A percentile compares a stretch with the other conserved stretches of the same genome.
phyloP scores from a whole-genome alignment of 202 grass and related monocot species.

The Miscanthus sacchariflorus region DNA sequence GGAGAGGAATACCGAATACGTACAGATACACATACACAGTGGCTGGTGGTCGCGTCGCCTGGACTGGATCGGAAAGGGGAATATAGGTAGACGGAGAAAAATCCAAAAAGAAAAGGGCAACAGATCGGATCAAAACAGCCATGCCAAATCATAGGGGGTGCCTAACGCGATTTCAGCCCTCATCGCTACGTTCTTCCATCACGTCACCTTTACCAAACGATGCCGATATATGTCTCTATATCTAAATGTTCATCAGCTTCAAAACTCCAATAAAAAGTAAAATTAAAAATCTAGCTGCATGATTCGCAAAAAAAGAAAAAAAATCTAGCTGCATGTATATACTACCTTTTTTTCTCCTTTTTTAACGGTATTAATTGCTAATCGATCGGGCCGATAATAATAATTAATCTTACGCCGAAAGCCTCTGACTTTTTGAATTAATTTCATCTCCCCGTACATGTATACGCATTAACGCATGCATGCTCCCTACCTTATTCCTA shows the following conservation, averaged over 20 bases:
- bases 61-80: slow-evolving; percentile 6
- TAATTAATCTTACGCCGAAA: neutral
- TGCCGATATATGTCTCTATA: neutral
- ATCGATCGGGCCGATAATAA: neutral
- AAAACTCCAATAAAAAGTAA: neutral
- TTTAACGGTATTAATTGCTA: neutral
- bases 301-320: too few species aligned
- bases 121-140: slow-evolving; percentile 50
- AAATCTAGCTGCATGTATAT: neutral
- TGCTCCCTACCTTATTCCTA: too few species aligned
- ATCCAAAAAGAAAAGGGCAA: slow-evolving; percentile 45
- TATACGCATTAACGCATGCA: neutral
- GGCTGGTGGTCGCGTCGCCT: neutral
- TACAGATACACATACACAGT: neutral
- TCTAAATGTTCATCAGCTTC: neutral
- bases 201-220: slow-evolving; percentile 41
- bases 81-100: slow-evolving; percentile 39
- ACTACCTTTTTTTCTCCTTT: too few species aligned
- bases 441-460: neutral
- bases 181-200: slow-evolving; percentile 32
- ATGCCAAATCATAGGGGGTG: slow-evolving; percentile 41
- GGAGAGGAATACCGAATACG: neutral
- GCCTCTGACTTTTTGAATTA: neutral
- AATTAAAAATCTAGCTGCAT: neutral
- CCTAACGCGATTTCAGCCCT: slow-evolving; percentile 36